Conservation (phyloP, 495 filamentous ascomycete species). For the Hypoxylon trugodes region DNA sequence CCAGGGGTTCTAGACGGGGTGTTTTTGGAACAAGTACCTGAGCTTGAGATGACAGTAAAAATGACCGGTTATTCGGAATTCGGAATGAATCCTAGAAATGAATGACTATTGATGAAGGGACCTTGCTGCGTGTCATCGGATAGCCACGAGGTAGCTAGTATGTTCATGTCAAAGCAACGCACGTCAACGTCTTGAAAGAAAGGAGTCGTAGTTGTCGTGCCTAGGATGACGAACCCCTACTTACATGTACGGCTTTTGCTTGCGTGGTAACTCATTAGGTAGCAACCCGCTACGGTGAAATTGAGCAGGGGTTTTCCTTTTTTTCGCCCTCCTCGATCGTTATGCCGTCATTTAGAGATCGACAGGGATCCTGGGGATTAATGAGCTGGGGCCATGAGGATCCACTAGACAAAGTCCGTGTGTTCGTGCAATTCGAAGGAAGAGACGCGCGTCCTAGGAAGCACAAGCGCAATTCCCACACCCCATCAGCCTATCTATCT, state of each 20-base stretch:
- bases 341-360: slow-evolving; percentile 41
- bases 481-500: slow-evolving; percentile 19
- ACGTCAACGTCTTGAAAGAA: neutral
- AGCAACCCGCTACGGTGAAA: slow-evolving; percentile 29
- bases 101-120: neutral
- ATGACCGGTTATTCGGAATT: slow-evolving; percentile 24
- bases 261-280: slow-evolving; percentile 19
- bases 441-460: slow-evolving; percentile 40
- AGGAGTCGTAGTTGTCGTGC: slow-evolving; percentile 1
- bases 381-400: slow-evolving; percentile 12
- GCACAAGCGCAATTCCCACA: slow-evolving; percentile 23
- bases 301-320: slow-evolving; percentile 29
- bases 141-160: neutral
- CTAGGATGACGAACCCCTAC: slow-evolving; percentile 5
- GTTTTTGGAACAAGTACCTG: neutral
- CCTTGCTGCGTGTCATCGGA: slow-evolving; percentile 12
- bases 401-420: slow-evolving; percentile 33
- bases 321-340: too few relatives aligned
- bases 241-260: too few relatives aligned
- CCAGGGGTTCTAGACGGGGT: slow-evolving; percentile 4
- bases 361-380: slow-evolving; percentile 33
- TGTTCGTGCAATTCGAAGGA: slow-evolving; percentile 24
- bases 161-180: too few relatives aligned
- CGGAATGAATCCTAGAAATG: slow-evolving; percentile 6
- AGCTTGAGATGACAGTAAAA: slow-evolving; percentile 9